These are phyloP conservation scores for Acacia pycnantha DNA, from an alignment of 331 rosid genomes.

Conservation along the genomic window DNA sequence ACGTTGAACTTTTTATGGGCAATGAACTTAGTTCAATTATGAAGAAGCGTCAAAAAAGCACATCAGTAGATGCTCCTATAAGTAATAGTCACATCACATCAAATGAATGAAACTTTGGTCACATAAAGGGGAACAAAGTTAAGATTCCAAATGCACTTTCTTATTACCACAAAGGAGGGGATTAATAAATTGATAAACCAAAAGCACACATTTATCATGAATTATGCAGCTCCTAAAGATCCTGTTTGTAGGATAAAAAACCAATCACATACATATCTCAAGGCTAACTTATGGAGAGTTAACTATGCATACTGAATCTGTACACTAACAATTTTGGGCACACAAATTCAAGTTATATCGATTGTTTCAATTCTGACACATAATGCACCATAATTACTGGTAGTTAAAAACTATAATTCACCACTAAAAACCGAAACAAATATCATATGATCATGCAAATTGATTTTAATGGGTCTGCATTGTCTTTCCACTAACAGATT, in stretches of 20 bases:
- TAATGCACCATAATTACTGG: not conserved
- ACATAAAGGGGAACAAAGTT: conserved; percentile 34
- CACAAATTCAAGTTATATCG: not conserved
- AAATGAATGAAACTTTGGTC: conserved; percentile 25
- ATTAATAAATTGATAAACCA: not conserved
- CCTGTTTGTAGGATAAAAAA: not conserved
- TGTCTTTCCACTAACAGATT: not conserved
- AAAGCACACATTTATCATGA: not conserved
- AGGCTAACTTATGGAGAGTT: not conserved
- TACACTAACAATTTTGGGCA: not conserved
- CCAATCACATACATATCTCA: not conserved
- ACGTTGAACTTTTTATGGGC: conserved; percentile 27
- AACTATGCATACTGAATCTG: not conserved
- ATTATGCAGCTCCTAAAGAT: not conserved
- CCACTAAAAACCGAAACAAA: not conserved
- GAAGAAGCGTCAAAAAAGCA: conserved; percentile 25
- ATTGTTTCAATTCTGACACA: not conserved
- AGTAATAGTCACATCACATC: conserved; percentile 42
- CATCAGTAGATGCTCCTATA: conserved; percentile 36
- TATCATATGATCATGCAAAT: not conserved
- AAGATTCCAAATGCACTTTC: conserved; percentile 41
- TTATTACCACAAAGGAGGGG: not conserved
- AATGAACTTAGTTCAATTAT: conserved; percentile 36
- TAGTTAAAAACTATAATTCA: not conserved
- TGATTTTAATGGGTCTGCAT: not conserved